Percentiles rank a stretch among this genome's conserved stretches.
Evolutionary conservation across 1,139 yeast species (phyloP).

Genomic region (Yamadazyma kanchanaburiensis): DNA sequence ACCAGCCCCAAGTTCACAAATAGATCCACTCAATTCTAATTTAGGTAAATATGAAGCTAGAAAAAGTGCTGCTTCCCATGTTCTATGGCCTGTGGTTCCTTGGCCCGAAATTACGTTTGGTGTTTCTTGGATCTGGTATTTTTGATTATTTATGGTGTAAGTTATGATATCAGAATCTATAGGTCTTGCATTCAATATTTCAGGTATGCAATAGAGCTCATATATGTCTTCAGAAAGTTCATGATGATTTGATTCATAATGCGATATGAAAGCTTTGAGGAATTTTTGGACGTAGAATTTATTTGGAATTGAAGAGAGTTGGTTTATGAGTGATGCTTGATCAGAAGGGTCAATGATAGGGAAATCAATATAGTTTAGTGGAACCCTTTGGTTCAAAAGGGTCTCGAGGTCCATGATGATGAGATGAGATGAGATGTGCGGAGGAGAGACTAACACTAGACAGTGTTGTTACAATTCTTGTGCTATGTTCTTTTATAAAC

Average conservation of each 20-base stretch:
- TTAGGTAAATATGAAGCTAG: constrained; percentile 34
- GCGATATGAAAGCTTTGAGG: constrained; percentile 36
- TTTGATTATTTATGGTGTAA: constrained; percentile 34
- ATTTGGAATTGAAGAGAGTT: constrained; percentile 22
- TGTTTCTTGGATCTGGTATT: constrained; percentile 51
- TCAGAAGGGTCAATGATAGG: no score
- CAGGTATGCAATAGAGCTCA: constrained; percentile 41
- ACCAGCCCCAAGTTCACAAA: constrained; percentile 84
- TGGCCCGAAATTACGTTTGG: constrained; percentile 65
- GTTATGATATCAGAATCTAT: constrained; percentile 43
- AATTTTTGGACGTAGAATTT: constrained; percentile 49
- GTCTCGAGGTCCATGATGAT: no score
- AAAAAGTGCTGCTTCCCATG: constrained; percentile 93
- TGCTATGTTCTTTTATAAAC: no score
- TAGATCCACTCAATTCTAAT: constrained; percentile 28
- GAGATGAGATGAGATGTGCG: no score
- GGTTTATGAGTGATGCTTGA: constrained; percentile 7
- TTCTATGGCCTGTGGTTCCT: constrained; percentile 85
- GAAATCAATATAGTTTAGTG: no score
- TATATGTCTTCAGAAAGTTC: constrained; percentile 47
- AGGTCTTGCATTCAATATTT: constrained; percentile 36
- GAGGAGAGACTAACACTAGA: no score
- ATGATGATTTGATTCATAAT: constrained; percentile 24
- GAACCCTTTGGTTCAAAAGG: no score
- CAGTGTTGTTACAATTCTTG: no score